Base-by-base conservation (phyloP, 768 basidiomycete species). In the Dacryopinax primogenitus region DNA sequence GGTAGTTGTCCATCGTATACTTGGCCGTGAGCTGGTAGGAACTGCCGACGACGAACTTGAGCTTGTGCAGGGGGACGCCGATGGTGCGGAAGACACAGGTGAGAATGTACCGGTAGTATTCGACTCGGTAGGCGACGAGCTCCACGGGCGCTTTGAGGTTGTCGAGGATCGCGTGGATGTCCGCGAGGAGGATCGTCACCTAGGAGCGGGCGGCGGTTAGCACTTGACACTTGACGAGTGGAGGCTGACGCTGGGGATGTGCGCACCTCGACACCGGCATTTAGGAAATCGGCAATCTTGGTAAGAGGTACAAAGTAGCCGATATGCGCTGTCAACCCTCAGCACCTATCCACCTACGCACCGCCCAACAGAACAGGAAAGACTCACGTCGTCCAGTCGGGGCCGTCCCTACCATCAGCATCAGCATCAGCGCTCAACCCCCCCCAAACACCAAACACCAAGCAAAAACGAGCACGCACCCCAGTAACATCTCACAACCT, bases 91-190 rank as follows among this genome's bases (percentile, higher is more conserved):
- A 90, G 64, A 97, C 87, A 34, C 92, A 81, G 47, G 82, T 82
- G 30, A 98, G 81, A 65, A 97, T 66, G 72, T 82, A 81, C 70
- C 91, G 78, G 78, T 99, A 99, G 84, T 95, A 99, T 70, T 86
- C 85, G 66, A 88, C 90, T 32, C 94, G 83, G 76, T 93, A 82
- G 0, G 81, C 82, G 58, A 99, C 92, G 66, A 96, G 88, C 61
- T 93, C 92, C 0, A 95, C 77, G 0, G 95, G 94, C 0, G 96
- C 94, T 76, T 99, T 99, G 70, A 94, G 79, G 72, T 97, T 96
- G 74, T 99, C 96, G 58, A 99, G 84, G 79, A 98, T 98, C 6
- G 93, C 96, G 71, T 98, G 96, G 15, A 97, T 84, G 73, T 96
- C 92, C 90, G 91, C 91, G 7, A 93, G 80, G 11, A 93, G 78